Evolutionary conservation across 2,329 filamentous ascomycete genomes (phyloP).

Genomic region (Lachnellula hyalina): DNA sequence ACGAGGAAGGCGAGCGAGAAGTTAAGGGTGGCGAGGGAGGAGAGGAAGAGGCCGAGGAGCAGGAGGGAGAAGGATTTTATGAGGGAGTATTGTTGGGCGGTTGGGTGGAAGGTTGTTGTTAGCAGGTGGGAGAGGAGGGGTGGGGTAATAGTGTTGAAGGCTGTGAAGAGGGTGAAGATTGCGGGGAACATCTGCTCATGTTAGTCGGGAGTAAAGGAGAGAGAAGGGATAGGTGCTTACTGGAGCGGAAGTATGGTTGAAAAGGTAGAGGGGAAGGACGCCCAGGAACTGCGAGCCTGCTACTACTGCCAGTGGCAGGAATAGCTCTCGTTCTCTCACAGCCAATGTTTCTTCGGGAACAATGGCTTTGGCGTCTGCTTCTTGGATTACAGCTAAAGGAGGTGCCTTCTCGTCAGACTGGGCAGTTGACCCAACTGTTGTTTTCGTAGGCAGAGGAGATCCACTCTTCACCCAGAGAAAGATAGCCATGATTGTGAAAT

Average conservation of each 20-base stretch:
- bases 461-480: conserved; percentile 91
- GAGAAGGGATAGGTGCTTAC: conserved; percentile 38
- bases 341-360: conserved; percentile 17
- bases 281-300: conserved; percentile 69
- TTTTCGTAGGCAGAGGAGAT: conserved; percentile 24
- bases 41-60: conserved; percentile 84
- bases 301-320: conserved; percentile 70
- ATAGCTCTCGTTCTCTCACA: conserved; percentile 48
- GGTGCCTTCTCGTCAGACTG: conserved; percentile 32
- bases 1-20: conserved; percentile 86
- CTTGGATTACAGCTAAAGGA: conserved; percentile 20
- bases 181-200: conserved; percentile 49
- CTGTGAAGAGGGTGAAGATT: conserved; percentile 53
- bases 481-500: conserved; percentile 94
- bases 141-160: conserved; percentile 52
- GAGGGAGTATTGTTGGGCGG: conserved; percentile 66
- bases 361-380: conserved; percentile 20
- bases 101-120: conserved; percentile 46
- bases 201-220: background rate
- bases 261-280: conserved; percentile 75
- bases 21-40: conserved; percentile 89
- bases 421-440: conserved; percentile 13
- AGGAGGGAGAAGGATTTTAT: conserved; percentile 91
- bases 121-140: conserved; percentile 51
- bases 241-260: conserved; percentile 65